Conservation (phyloP, 331 rosid genomes). For the Malus hybrid region DNA sequence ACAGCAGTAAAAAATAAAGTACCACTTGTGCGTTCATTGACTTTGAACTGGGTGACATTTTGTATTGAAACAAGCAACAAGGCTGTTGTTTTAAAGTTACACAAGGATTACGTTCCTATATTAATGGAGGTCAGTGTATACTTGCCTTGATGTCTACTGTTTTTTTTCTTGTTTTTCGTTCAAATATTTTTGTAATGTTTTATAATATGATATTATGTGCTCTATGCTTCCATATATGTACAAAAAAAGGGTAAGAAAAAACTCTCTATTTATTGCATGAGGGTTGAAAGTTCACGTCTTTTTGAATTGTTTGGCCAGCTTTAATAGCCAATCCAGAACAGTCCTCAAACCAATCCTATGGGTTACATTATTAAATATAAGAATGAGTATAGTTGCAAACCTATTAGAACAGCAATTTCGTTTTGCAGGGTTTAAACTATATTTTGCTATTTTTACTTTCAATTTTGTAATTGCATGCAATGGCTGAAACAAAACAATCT, state of each 20-base stretch:
- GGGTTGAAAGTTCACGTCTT: neutral
- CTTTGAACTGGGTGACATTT: constrained; percentile 84
- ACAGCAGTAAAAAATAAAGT: constrained; percentile 87
- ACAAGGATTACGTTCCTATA: constrained; percentile 92
- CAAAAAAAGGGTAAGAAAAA: neutral
- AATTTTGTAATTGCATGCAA: neutral
- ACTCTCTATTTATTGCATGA: neutral
- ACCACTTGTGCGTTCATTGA: constrained; percentile 87
- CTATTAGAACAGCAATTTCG: neutral
- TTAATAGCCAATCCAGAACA: neutral
- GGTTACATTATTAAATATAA: neutral
- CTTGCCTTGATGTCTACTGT: neutral
- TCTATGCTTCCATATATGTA: neutral
- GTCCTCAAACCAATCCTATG: neutral
- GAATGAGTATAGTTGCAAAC: neutral
- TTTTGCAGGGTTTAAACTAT: neutral
- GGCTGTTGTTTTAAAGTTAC: constrained; percentile 61
- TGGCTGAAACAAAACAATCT: constrained; percentile 3
- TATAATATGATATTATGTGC: too few species aligned
- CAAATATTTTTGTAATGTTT: too few species aligned
- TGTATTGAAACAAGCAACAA: constrained; percentile 91
- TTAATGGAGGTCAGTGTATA: constrained; percentile 86
- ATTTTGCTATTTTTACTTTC: neutral
- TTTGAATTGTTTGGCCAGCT: neutral
- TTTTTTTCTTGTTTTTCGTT: neutral